Percentiles rank a stretch among this genome's conserved stretches.
These are phyloP conservation scores for Chlorella sp. DNA, from an alignment of 139 green algal genomes.

Conservation along the genomic window DNA sequence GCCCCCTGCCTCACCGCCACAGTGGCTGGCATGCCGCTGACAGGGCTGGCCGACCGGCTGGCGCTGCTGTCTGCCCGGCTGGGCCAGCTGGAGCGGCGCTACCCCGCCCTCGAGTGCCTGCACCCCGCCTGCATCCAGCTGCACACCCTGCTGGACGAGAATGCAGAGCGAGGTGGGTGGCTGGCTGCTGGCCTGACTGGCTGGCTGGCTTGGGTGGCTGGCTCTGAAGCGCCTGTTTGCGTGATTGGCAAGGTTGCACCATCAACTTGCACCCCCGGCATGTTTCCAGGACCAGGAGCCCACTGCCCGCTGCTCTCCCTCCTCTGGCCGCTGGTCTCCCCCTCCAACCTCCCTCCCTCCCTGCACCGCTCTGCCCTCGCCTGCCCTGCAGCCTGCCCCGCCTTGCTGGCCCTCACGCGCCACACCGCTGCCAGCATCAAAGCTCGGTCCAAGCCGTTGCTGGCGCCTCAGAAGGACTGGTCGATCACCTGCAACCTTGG, in stretches of 20 bases:
- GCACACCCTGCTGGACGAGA: not conserved
- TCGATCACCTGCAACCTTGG: not conserved
- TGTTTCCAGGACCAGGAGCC: too few relatives aligned
- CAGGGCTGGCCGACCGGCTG: not conserved
- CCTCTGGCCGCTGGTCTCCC: not conserved
- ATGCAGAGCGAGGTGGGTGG: not conserved
- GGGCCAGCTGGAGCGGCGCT: not conserved
- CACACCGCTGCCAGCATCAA: not conserved
- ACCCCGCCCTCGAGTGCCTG: not conserved
- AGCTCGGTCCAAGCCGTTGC: not conserved
- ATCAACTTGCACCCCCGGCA: not conserved
- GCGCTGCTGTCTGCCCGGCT: not conserved
- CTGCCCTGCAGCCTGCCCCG: not conserved
- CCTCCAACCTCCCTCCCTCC: not conserved
- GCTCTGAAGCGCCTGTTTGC: not conserved
- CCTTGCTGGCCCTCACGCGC: not conserved
- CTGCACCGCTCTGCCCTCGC: not conserved
- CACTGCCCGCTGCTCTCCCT: not conserved
- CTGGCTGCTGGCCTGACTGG: not conserved
- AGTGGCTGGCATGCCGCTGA: not conserved
- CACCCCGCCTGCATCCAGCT: not conserved
- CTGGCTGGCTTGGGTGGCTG: not conserved
- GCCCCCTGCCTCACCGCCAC: not conserved
- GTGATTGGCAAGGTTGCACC: not conserved
- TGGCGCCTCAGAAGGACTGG: not conserved